Percentiles rank a stretch among this genome's conserved stretches.
These are phyloP conservation scores for Phytophthora citrophthora DNA, from an alignment of 352 stramenopile genomes.

Conservation along the genomic window DNA sequence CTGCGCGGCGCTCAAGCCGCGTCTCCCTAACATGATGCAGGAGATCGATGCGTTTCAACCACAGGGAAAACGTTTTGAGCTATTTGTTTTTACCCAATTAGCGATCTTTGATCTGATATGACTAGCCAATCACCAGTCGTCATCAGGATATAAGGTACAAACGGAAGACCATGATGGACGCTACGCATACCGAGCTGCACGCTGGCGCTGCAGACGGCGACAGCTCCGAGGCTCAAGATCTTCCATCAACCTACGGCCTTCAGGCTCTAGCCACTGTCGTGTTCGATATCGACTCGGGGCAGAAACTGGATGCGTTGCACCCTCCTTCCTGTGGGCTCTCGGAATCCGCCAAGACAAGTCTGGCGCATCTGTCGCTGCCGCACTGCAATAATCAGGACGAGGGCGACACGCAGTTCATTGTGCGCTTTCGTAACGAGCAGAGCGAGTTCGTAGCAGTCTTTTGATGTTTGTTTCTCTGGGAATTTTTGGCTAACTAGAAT, in stretches of 20 bases:
- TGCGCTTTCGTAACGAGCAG: constrained; percentile 59
- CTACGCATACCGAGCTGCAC: constrained; percentile 7
- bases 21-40: constrained; percentile 13
- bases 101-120: too few species aligned
- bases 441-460: constrained; percentile 37
- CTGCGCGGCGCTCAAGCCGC: constrained; percentile 10
- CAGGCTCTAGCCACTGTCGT: constrained; percentile 75
- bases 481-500: constrained; percentile 11
- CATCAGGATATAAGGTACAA: too few species aligned
- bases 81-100: neutral
- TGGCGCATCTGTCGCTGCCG: constrained; percentile 79
- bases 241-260: constrained; percentile 47
- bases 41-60: constrained; percentile 22
- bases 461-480: neutral
- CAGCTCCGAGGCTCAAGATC: neutral
- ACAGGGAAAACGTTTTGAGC: constrained; percentile 2
- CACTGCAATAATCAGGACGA: constrained; percentile 90
- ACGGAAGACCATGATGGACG: neutral
- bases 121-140: neutral
- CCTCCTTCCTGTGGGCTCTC: constrained; percentile 51
- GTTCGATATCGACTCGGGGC: constrained; percentile 83
- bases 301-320: constrained; percentile 73
- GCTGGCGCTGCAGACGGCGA: neutral
- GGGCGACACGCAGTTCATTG: constrained; percentile 85
- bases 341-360: constrained; percentile 62